A percentile compares a stretch with the other conserved stretches of the same genome.
phyloP scores from a whole-genome alignment of 441 rosid species.

The Populus hybrid region DNA sequence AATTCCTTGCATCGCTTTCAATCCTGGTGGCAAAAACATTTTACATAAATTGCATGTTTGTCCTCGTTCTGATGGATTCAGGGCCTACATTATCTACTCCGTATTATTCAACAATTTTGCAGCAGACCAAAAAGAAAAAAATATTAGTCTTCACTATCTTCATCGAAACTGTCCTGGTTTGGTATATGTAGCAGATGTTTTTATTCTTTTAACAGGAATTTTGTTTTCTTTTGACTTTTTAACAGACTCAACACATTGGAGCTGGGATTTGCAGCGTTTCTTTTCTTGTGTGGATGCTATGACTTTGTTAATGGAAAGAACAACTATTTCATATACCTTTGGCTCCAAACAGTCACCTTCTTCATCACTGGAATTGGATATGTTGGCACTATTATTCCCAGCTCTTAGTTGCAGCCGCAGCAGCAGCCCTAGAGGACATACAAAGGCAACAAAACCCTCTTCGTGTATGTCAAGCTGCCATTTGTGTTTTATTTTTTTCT shows the following conservation, averaged over 20 bases:
- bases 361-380: constrained; percentile 88
- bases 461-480: constrained; percentile 5
- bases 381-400: constrained; percentile 66
- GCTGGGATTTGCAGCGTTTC: constrained; percentile 77
- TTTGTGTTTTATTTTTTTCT: constrained; percentile 1
- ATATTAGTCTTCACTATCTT: no score
- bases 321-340: constrained; percentile 81
- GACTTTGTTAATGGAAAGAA: constrained; percentile 83
- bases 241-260: constrained; percentile 71
- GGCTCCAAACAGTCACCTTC: constrained; percentile 81
- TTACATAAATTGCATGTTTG: neutral
- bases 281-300: constrained; percentile 86
- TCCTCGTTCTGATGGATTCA: neutral
- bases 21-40: neutral
- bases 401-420: neutral
- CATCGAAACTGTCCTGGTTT: no score
- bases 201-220: neutral
- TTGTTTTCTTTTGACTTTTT: neutral
- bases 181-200: no score
- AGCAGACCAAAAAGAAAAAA: neutral
- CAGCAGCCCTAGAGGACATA: neutral
- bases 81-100: neutral
- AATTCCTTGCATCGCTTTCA: neutral
- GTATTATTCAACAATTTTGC: neutral
- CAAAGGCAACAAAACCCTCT: neutral